Percentiles rank a stretch among this genome's conserved stretches.
Evolutionary conservation across 257 asterid species (phyloP).

Genomic region (Nicotiana noctiflora): DNA sequence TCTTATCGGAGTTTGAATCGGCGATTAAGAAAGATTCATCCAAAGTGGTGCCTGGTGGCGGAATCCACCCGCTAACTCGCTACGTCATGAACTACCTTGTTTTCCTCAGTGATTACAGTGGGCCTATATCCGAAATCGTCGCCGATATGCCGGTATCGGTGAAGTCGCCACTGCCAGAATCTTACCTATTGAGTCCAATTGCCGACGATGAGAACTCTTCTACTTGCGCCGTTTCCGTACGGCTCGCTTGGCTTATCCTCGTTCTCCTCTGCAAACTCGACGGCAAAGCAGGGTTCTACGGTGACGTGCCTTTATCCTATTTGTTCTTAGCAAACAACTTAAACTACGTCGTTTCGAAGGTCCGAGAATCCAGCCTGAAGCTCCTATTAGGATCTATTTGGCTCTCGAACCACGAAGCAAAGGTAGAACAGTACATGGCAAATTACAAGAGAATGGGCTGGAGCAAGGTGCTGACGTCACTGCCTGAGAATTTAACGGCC

Average conservation of each 20-base stretch:
- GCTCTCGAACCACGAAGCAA: slow-evolving; percentile 42
- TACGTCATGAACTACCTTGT: slow-evolving; percentile 85
- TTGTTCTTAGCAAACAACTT: slow-evolving; percentile 73
- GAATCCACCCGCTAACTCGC: slow-evolving; percentile 78
- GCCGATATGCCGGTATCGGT: slow-evolving; percentile 42
- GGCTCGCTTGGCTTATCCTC: slow-evolving; percentile 76
- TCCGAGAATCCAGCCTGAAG: slow-evolving; percentile 49
- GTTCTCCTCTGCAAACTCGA: slow-evolving; percentile 85
- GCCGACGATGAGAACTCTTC: slow-evolving; percentile 21
- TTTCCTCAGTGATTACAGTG: slow-evolving; percentile 73
- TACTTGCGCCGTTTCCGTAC: slow-evolving; percentile 34
- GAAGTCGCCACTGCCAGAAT: slow-evolving; percentile 51
- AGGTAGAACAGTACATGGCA: slow-evolving; percentile 41
- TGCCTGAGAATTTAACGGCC: slow-evolving; percentile 44
- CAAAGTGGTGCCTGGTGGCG: slow-evolving; percentile 50
- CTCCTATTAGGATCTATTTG: slow-evolving; percentile 61
- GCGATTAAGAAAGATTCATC: slow-evolving; percentile 80
- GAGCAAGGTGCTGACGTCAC: slow-evolving; percentile 35
- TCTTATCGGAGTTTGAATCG: slow-evolving; percentile 60
- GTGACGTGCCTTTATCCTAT: slow-evolving; percentile 66
- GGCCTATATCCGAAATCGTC: slow-evolving; percentile 56
- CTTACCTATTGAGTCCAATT: slow-evolving; percentile 45
- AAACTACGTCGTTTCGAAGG: slow-evolving; percentile 70
- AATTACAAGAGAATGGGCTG: slow-evolving; percentile 58
- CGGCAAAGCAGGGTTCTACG: slow-evolving; percentile 55